Base-by-base conservation (phyloP, 305 asterid species). In the Fraxinus xanthoxyloides region DNA sequence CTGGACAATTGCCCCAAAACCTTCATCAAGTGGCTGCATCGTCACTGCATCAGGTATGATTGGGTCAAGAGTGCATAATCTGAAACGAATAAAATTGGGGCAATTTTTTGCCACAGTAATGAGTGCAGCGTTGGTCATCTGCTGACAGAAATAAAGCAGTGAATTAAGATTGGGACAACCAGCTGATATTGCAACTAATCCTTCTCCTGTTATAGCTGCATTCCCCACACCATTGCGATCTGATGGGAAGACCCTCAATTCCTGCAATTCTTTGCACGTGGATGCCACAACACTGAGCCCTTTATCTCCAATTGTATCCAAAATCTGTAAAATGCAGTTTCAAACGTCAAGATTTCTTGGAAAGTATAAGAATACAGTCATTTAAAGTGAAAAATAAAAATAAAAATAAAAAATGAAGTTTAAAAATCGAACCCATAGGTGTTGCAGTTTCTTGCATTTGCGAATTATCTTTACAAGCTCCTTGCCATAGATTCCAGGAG, bases 81-180 rank as follows among this genome's bases (percentile, higher is more conserved):
- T 89, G 87, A 94, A 94, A 2, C 97, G 91, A 34, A 88, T 90
- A 79, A 93, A 91, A 84, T 92, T 93, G 1, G 98, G 97, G 87
- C 98, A 92, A 72, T 93, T 93, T 76, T 92, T 93, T 0, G 97
- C 95, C 56, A 93, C 92, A 0, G 98, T 88, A 56, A 89, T 90
- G 43, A 94, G 93, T 17, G 97, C 98, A 2, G 97, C 96, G 56
- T 94, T 92, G 15, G 97, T 93, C 94, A 94, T 93, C 84, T 88
- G 94, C 88, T 81, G 91, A 85, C 98, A 94, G 87, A 88, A 89
- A 80, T 92, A 94, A 10, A 91, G 88, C 19, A 91, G 28, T 3
- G 97, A 94, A 54, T 91, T 92, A 17, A 94, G 93, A 79, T 91
- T 91, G 5, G 93, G 94, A 84, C 98, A 93, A 81, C 98, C 98